phyloP scores from a whole-genome alignment of 345 rosid genomes.

The Populus tremula region DNA sequence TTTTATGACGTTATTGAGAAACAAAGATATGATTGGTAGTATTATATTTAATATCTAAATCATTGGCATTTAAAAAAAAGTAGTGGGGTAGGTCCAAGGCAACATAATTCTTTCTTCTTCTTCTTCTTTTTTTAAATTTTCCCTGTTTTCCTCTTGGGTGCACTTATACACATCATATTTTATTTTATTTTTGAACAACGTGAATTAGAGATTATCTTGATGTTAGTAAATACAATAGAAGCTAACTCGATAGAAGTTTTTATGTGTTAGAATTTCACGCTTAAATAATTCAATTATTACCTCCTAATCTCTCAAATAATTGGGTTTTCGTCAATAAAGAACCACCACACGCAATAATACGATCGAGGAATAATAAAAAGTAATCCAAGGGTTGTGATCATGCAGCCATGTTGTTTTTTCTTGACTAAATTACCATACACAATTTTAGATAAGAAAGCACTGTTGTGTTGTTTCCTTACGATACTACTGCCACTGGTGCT shows the following conservation, averaged over 20 bases:
- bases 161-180: background rate
- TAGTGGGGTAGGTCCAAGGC: background rate
- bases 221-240: background rate
- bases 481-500: no score
- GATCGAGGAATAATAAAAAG: background rate
- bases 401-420: slow-evolving; percentile 11
- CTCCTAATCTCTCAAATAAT: slow-evolving; percentile 16
- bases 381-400: slow-evolving; percentile 23
- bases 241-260: background rate
- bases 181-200: background rate
- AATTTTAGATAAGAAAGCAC: slow-evolving; percentile 11
- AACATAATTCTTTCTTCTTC: background rate
- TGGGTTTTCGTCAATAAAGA: slow-evolving; percentile 2
- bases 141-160: background rate
- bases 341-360: background rate
- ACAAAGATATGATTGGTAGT: background rate
- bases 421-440: background rate
- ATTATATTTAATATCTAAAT: background rate
- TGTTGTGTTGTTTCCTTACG: slow-evolving; percentile 5
- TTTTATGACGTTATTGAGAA: background rate
- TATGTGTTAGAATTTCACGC: background rate
- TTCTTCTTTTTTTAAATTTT: no score
- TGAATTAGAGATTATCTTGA: background rate
- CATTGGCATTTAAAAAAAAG: background rate
- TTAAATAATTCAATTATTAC: slow-evolving; percentile 13